These are phyloP conservation scores for Sugiyamaella chiloensis DNA, from an alignment of 805 yeast genomes.

Conservation along the genomic window DNA sequence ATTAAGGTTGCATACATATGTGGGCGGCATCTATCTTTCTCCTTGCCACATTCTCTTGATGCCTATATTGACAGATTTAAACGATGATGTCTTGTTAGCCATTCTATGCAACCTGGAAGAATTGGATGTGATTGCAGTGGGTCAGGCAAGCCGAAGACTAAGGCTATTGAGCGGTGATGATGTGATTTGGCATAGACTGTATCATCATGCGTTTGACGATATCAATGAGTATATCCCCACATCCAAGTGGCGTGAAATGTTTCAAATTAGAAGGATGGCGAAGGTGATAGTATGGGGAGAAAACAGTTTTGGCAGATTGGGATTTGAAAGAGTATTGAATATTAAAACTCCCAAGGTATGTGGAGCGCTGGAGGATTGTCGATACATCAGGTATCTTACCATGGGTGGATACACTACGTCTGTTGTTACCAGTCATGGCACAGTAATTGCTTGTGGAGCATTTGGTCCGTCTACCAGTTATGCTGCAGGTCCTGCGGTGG, in stretches of 20 bases:
- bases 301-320: background rate
- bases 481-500: background rate
- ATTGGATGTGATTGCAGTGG: constrained; percentile 41
- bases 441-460: background rate
- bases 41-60: background rate
- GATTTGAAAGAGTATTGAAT: background rate
- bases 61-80: constrained; percentile 5
- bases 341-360: background rate
- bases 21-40: background rate
- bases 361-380: background rate
- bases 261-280: constrained; percentile 39
- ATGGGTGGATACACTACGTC: background rate
- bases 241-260: constrained; percentile 32
- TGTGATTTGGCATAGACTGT: constrained; percentile 45
- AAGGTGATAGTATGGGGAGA: constrained; percentile 47
- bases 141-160: constrained; percentile 40
- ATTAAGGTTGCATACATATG: constrained; percentile 6
- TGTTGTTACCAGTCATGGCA: background rate
- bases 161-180: constrained; percentile 38
- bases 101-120: constrained; percentile 17
- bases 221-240: background rate
- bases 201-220: constrained; percentile 42
- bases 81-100: constrained; percentile 21
- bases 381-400: background rate
- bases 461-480: background rate